A percentile compares a stretch with the other conserved stretches of the same genome.
These are phyloP conservation scores for Henckelia pumila DNA, from an alignment of 257 asterid species.

Conservation along the genomic window DNA sequence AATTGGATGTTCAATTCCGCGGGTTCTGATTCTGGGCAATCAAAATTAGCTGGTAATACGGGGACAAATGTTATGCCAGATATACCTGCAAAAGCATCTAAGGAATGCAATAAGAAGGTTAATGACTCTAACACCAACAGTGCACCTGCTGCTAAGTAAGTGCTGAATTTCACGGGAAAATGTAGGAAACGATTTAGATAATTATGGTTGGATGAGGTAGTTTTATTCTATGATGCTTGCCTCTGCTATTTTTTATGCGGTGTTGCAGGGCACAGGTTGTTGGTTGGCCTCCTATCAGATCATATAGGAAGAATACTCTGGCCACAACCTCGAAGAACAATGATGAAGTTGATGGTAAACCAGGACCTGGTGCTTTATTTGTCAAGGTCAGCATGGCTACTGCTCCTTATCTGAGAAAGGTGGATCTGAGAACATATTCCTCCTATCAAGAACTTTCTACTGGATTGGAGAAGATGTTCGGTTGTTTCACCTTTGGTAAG, in stretches of 20 bases:
- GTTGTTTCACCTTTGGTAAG: slow-evolving; percentile 69
- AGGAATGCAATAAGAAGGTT: slow-evolving; percentile 25
- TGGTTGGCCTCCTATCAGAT: slow-evolving; percentile 78
- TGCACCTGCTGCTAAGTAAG: slow-evolving; percentile 67
- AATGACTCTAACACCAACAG: slow-evolving; percentile 32
- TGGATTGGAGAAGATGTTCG: slow-evolving; percentile 74
- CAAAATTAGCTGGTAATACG: slow-evolving; percentile 5
- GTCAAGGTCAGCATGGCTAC: slow-evolving; percentile 82
- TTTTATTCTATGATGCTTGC: background rate
- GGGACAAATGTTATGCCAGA: slow-evolving; percentile 27
- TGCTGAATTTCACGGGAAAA: background rate
- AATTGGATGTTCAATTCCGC: slow-evolving; percentile 22
- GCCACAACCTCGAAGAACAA: slow-evolving; percentile 46
- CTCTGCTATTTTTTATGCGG: slow-evolving; percentile 10
- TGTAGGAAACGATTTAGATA: background rate
- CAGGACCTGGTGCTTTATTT: slow-evolving; percentile 47
- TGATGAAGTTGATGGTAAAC: slow-evolving; percentile 62
- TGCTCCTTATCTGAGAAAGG: slow-evolving; percentile 74
- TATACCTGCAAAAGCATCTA: background rate
- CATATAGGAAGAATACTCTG: slow-evolving; percentile 54
- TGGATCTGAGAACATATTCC: slow-evolving; percentile 54
- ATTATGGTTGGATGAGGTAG: background rate
- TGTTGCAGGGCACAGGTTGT: slow-evolving; percentile 70
- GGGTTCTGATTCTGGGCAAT: slow-evolving; percentile 12
- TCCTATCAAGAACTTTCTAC: slow-evolving; percentile 67